Evolutionary conservation across 768 basidiomycete species (phyloP).

Genomic region (Boletus bicolor): DNA sequence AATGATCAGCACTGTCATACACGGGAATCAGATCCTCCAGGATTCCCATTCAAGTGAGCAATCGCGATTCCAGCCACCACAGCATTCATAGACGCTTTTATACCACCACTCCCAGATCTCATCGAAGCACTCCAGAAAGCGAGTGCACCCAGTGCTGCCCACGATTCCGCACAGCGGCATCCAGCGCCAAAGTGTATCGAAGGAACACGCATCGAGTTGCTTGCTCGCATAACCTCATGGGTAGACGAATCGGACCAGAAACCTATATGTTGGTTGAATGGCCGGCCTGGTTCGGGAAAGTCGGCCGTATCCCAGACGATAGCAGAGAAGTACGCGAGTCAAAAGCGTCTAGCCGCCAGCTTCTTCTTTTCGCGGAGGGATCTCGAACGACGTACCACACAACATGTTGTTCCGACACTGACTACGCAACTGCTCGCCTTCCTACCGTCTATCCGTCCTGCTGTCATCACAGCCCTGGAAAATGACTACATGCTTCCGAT

Average conservation of each 20-base stretch:
- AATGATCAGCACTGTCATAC: conserved; percentile 13
- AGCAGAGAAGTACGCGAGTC: conserved; percentile 22
- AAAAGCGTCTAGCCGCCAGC: conserved; percentile 29
- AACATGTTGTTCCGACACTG: conserved; percentile 30
- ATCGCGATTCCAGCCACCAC: too few relatives aligned
- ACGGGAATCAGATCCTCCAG: conserved; percentile 21
- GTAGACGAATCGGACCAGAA: conserved; percentile 6
- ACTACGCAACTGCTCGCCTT: conserved; percentile 29
- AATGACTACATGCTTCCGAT: conserved; percentile 24
- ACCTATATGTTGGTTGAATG: conserved; percentile 25
- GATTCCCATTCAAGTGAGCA: conserved; percentile 7
- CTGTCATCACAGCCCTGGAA: conserved; percentile 23
- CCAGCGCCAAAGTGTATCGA: conserved; percentile 23
- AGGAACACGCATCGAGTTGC: conserved; percentile 21
- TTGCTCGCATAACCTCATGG: conserved; percentile 16
- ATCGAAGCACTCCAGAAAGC: conserved; percentile 13
- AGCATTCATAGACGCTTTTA: background rate
- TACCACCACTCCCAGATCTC: conserved; percentile 1
- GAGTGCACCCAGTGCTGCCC: conserved; percentile 18
- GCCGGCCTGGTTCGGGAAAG: conserved; percentile 26
- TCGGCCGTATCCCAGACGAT: conserved; percentile 32
- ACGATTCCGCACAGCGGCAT: conserved; percentile 20
- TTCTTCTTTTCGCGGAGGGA: conserved; percentile 37
- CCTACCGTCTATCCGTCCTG: conserved; percentile 21
- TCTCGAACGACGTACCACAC: conserved; percentile 20